phyloP scores from a whole-genome alignment of 768 basidiomycete species.

The Lactarius deliciosus region DNA sequence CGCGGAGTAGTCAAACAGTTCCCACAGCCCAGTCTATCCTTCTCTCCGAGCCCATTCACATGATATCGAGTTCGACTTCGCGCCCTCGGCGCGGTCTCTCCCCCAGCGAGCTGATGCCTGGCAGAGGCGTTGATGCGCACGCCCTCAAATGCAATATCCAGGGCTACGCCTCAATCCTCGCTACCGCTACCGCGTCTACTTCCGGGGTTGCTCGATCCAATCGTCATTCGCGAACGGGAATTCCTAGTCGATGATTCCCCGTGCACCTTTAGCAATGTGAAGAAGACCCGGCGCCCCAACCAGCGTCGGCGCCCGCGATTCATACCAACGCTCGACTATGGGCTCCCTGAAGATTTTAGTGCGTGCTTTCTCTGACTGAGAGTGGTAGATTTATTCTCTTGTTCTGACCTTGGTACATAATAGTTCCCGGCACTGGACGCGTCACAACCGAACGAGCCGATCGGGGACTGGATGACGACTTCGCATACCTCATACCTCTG shows the following conservation, averaged over 20 bases:
- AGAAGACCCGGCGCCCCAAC: background rate
- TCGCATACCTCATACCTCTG: background rate
- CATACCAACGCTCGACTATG: constrained; percentile 10
- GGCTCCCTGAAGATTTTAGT: background rate
- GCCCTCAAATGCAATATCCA: background rate
- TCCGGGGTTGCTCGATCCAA: background rate
- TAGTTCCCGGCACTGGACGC: background rate
- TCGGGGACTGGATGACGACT: background rate
- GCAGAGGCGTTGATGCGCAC: background rate
- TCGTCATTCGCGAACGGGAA: background rate
- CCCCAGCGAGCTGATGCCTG: background rate
- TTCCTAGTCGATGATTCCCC: background rate
- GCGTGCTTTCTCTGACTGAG: background rate
- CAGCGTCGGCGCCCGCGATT: background rate
- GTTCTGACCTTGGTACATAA: background rate
- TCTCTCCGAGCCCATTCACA: no score
- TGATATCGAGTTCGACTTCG: no score
- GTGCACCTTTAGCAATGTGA: no score
- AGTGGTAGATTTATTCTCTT: background rate
- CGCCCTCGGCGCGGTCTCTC: background rate
- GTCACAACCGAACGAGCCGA: background rate
- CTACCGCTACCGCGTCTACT: background rate
- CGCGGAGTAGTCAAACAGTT: no score
- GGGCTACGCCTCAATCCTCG: background rate
- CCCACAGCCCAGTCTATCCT: no score